These are phyloP conservation scores for Quercus alba DNA, from an alignment of 306 rosid genomes.

Conservation along the genomic window DNA sequence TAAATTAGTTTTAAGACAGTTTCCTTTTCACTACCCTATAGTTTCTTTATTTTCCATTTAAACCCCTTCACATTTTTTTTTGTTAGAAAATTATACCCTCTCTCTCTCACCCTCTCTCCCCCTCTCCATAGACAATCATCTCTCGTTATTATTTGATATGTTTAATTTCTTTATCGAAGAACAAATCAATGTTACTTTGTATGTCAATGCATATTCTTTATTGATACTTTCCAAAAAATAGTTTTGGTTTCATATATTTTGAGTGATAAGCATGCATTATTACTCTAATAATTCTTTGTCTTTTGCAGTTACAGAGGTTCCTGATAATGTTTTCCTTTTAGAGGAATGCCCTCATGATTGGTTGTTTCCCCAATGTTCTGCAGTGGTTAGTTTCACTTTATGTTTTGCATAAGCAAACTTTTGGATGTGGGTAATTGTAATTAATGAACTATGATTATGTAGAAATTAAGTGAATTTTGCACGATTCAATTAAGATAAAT, in stretches of 20 bases:
- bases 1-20: neutral
- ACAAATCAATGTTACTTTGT: neutral
- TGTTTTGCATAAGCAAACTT: neutral
- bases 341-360: slow-evolving; percentile 98
- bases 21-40: neutral
- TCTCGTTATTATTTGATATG: neutral
- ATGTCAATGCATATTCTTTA: neutral
- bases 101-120: neutral
- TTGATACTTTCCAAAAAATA: neutral
- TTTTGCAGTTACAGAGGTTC: slow-evolving; percentile 65
- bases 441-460: neutral
- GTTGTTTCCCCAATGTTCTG: slow-evolving; percentile 95
- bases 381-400: slow-evolving; percentile 66
- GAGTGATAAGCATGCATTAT: slow-evolving; percentile 1
- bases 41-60: neutral
- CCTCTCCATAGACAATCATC: neutral
- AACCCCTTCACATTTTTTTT: neutral
- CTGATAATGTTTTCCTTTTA: slow-evolving; percentile 66
- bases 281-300: slow-evolving; percentile 11
- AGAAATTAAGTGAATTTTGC: neutral
- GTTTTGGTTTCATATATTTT: slow-evolving; percentile 12
- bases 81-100: neutral
- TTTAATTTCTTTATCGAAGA: neutral
- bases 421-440: neutral
- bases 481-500: neutral